Evolutionary conservation across 2,329 filamentous ascomycete genomes (phyloP).

Genomic region (Simplicillium sp.): DNA sequence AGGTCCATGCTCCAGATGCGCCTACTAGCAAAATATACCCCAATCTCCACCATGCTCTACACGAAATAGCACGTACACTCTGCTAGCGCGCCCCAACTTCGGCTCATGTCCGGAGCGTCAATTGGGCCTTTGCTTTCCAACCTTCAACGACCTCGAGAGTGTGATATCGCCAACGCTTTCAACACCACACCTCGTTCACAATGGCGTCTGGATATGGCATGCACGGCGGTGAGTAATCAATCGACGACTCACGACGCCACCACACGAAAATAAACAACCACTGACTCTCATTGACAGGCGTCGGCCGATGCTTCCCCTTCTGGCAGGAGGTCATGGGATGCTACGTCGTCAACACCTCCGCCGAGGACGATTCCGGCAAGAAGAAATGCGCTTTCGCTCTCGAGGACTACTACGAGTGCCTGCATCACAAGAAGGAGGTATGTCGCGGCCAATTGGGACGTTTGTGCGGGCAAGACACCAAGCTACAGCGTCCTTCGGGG

Average conservation of each 20-base stretch:
- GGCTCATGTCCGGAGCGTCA: conserved; percentile 13
- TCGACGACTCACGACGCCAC: too few species aligned
- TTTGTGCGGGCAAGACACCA: too few species aligned
- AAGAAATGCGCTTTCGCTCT: conserved; percentile 77
- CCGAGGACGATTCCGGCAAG: conserved; percentile 71
- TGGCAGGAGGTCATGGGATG: conserved; percentile 99
- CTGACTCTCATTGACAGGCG: conserved; percentile 30
- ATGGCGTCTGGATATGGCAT: conserved; percentile 83
- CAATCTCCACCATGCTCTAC: not conserved
- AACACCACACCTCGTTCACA: conserved; percentile 8
- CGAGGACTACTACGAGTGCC: conserved; percentile 97
- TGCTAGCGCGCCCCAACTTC: conserved; percentile 7
- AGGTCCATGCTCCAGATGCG: too few species aligned
- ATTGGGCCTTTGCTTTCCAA: conserved; percentile 1
- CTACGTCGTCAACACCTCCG: conserved; percentile 87
- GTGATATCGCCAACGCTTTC: too few species aligned
- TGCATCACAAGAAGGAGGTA: conserved; percentile 99
- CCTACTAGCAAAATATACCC: not conserved
- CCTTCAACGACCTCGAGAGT: conserved; percentile 8
- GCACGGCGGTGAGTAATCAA: conserved; percentile 55
- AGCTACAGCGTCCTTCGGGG: too few species aligned
- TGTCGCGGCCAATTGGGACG: conserved; percentile 15
- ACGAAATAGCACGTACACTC: conserved; percentile 4
- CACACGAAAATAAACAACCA: not conserved
- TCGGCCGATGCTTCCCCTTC: conserved; percentile 89